Base-by-base conservation (phyloP, 2,329 filamentous ascomycete genomes). In the Parasarocladium wereldwijsianum region DNA sequence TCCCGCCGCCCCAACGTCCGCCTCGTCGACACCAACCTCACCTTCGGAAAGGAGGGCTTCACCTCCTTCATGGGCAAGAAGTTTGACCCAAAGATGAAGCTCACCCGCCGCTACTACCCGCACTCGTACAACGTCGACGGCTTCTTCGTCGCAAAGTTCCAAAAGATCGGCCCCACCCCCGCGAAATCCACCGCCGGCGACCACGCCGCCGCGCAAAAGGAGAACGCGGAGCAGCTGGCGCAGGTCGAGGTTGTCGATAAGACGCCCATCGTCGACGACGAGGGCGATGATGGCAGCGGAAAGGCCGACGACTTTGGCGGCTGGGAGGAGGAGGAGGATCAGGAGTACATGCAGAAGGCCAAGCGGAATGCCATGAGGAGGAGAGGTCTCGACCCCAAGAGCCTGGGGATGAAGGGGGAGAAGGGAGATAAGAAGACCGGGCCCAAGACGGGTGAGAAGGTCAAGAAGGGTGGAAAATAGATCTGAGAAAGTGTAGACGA, bases 81-180 rank as follows among this genome's bases (percentile, higher is more conserved):
- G 35, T 98, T 98, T 57, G 80, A 93, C 49, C 68, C 79, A 5
- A 80, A 72, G 41, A 72, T 98, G 62, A 81, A 78, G 47, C 63
- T 86, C 50, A 86, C 85, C 11, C 66, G 83, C 39, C 66, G 86
- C 33, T 93, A 84, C 62, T 93, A 92, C 57, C 84, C 85, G 1
- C 84, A 93, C 51, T 70, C 79, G 13, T 84, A 90, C 62, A 93
- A 94, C 58, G 85, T 98, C 19, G 90, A 96, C 52, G 90, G 90
- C 39, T 98, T 98, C 74, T 98, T 85, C 51, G 90, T 98, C 37
- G 83, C 85, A 46, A 98, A 98, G 57, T 80, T 98, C 58, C 86
- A 93, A 57, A 98, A 98, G 67, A 72, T 72, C 11, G 87, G 74
- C 0, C 79, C 83, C 3, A 82, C 80, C 23, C 76, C 81, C 2